phyloP scores from a whole-genome alignment of 352 stramenopile genomes.

The Globisporangium acanthophoron region DNA sequence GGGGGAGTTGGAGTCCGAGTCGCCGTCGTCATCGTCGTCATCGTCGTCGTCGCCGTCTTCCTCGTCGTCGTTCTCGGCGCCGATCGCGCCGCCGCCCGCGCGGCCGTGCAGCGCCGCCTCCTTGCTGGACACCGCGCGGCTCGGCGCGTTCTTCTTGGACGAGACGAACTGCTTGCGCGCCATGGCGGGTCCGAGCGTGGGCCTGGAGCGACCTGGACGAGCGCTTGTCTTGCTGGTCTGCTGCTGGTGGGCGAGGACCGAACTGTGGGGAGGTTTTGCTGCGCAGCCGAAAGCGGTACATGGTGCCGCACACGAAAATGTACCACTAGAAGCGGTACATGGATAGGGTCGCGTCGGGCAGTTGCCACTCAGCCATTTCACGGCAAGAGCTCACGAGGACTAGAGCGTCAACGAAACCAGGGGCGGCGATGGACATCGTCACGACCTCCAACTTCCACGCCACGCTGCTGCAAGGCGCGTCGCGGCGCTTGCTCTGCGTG shows the following conservation, averaged over 20 bases:
- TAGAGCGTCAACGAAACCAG: neutral
- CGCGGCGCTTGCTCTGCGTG: no score
- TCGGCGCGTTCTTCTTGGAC: conserved; percentile 85
- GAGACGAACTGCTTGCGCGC: conserved; percentile 83
- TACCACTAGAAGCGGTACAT: neutral
- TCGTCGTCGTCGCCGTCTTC: conserved; percentile 21
- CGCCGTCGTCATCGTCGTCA: conserved; percentile 11
- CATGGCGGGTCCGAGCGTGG: conserved; percentile 23
- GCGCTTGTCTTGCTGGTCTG: no score
- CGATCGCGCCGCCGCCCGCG: conserved; percentile 16
- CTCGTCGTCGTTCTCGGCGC: conserved; percentile 18
- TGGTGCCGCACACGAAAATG: neutral
- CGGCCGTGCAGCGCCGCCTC: conserved; percentile 66
- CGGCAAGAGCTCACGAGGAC: neutral
- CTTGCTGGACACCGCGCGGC: conserved; percentile 76
- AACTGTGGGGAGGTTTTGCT: neutral
- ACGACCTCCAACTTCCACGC: conserved; percentile 89
- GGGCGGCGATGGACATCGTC: conserved; percentile 73
- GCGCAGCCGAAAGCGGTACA: neutral
- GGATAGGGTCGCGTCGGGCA: neutral
- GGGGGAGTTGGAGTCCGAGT: conserved; percentile 17
- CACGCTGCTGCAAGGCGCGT: conserved; percentile 71
- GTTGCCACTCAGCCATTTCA: neutral
- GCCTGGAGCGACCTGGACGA: no score
- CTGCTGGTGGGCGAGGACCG: neutral